Evolutionary conservation across 768 basidiomycete species (phyloP), one percentile per base, ranked within the genome.

Genomic region (Austroboletus eburneus): DNA sequence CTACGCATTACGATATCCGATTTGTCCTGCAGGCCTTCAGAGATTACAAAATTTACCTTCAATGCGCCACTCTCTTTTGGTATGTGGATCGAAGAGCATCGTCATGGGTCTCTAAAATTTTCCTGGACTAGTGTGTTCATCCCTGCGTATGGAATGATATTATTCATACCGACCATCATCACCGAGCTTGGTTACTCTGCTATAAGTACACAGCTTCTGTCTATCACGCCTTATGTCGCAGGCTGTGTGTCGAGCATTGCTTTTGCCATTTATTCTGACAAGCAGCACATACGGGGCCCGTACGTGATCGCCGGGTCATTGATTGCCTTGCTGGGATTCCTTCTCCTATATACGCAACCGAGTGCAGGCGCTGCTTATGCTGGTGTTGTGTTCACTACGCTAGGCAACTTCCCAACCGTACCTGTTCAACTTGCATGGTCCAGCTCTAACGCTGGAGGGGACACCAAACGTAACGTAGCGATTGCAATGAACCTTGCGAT

Each of bases 401-500:
- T 71, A 22, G 81, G 80, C 9, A 66, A 79, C 2, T 78, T 62
- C 51, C 73, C 80, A 0, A 67, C 67, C 7, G 58, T 79, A 30
- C 68, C 66, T 9, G 43, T 79, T 16, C 48, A 49, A 12, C 55
- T 82, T 1, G 74, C 78, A 22, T 83, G 80, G 81, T 70, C 66
- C 2, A 72, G 72, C 7, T 72, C 73, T 4, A 78, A 78, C 34
- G 71, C 75, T 3, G 80, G 80, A 21, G 78, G 81, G 13, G 78
- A 79, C 43, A 43, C 74, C 35, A 75, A 76, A 50, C 70, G 72
- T 39, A 76, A 69, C 37, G 69, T 76, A 8, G 69, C 71, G 1
- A 56, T 81, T 23, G 81, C 75, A 4, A 69, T 78, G 66, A 68
- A 80, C 12, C 73, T 73, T 30, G 76, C 75, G 12, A 45, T 78